These are phyloP conservation scores for Dictyostelium firmibasis DNA, from an alignment of 78 protist genomes.

Conservation along the genomic window DNA sequence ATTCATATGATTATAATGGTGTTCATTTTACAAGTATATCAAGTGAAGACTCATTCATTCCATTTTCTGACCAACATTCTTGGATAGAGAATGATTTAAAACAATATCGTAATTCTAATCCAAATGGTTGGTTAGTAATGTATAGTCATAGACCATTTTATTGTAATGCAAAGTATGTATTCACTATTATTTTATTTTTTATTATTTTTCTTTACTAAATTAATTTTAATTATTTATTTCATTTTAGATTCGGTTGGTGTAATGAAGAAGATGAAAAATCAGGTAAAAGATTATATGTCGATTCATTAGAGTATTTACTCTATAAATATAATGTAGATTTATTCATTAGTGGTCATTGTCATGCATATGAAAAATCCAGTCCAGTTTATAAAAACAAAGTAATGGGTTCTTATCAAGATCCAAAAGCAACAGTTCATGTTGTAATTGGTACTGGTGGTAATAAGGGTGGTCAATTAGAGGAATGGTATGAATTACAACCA, in stretches of 20 bases:
- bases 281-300: not conserved
- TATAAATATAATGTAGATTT: conserved; percentile 41
- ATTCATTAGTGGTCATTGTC: conserved; percentile 45
- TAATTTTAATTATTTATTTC: not conserved
- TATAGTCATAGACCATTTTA: conserved; percentile 56
- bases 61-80: conserved; percentile 13
- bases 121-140: conserved; percentile 41
- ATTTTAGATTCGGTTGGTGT: not conserved
- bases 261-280: not conserved
- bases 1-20: conserved; percentile 51
- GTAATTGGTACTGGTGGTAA: conserved; percentile 57
- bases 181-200: no score
- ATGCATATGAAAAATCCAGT: not conserved
- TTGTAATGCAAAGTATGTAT: not conserved
- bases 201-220: no score
- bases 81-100: conserved; percentile 54
- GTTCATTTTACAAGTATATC: conserved; percentile 58
- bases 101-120: conserved; percentile 26
- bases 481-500: not conserved
- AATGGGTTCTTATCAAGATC: not conserved
- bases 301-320: not conserved
- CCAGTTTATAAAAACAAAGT: conserved; percentile 36
- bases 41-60: not conserved
- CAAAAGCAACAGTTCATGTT: conserved; percentile 36
- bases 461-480: not conserved